These are phyloP conservation scores for Cladophialophora bantiana DNA, from an alignment of 2,329 filamentous ascomycete species.

Conservation along the genomic window DNA sequence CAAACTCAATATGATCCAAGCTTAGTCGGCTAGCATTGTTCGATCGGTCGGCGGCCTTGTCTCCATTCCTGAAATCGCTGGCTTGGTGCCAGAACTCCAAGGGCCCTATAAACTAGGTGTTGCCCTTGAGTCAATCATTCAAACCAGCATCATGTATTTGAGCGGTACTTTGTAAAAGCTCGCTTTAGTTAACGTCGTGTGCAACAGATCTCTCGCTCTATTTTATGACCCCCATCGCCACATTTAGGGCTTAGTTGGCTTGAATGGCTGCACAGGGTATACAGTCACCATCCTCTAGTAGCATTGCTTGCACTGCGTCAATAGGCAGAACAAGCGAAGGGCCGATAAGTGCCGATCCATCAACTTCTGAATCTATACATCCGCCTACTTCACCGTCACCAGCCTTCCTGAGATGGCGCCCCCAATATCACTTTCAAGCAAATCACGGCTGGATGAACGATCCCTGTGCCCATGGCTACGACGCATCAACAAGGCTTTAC, in stretches of 20 bases:
- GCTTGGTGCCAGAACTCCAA: neutral
- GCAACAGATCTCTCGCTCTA: neutral
- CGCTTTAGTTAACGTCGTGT: neutral
- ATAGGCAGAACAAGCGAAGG: neutral
- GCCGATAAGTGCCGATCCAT: neutral
- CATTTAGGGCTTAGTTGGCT: too few species aligned
- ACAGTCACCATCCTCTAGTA: too few species aligned
- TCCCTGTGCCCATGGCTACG: slow-evolving; percentile 52
- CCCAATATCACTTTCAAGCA: slow-evolving; percentile 48
- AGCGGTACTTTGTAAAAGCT: neutral
- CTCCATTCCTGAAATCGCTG: neutral
- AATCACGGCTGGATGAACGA: slow-evolving; percentile 54
- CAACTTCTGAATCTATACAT: neutral
- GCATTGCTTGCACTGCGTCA: neutral
- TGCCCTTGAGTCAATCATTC: neutral
- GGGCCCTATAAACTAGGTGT: neutral
- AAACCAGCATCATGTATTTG: neutral
- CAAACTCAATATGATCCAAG: neutral
- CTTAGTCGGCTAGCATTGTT: neutral
- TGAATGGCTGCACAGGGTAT: too few species aligned
- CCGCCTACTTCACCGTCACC: neutral
- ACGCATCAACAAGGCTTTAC: slow-evolving; percentile 49
- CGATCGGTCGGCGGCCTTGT: neutral
- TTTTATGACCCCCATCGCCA: too few species aligned
- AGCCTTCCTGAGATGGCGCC: slow-evolving; percentile 37